Base-by-base conservation (phyloP, 495 filamentous ascomycete genomes). In the Cercophora samala region DNA sequence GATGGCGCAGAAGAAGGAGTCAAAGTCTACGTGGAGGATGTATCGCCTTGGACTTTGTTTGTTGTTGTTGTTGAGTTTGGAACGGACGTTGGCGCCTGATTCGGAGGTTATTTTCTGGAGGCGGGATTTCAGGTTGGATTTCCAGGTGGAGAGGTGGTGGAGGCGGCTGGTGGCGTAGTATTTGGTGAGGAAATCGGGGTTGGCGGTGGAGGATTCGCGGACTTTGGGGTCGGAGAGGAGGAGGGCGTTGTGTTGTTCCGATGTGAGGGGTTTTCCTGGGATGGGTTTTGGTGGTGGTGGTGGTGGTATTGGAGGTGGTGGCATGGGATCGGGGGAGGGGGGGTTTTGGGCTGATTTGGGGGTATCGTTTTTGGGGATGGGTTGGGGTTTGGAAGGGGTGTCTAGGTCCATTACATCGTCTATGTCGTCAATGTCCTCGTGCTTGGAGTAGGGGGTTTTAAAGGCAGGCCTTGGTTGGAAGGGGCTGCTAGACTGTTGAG, bases 1-100 rank as follows among this genome's bases (percentile, higher is more conserved):
- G 1, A 98, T 93, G 0, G 95, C 92, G 52, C 93, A 96, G 75
- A 99, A 99, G 78, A 99, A 99, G 74, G 91, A 93, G 75, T 99
- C 95, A 72, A 98, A 98, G 73, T 99, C 95, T 32, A 98, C 91
- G 74, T 99, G 95, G 69, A 99, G 85, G 59, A 99, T 86, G 68
- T 97, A 99, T 67, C 91, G 79, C 65, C 95, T 82, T 23, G 88
- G 78, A 1, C 74, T 62, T 80, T 82, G 18, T 75, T 74, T 65
- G n/a, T n/a, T n/a, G n/a, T n/a, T n/a, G n/a, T 74, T 79, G 32
- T 61, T 53, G 37, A 83, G 66, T 56, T 80, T 82, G 4, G 70
- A 52, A n/a, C n/a, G 71, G 2, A 84, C 80, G 65, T n/a, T n/a
- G 93, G 91, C 2, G 86, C 84, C 86, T 67, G 94, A 80, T 17